Conservation (phyloP, 495 filamentous ascomycete species). For the Trichocladium uniseriatum region DNA sequence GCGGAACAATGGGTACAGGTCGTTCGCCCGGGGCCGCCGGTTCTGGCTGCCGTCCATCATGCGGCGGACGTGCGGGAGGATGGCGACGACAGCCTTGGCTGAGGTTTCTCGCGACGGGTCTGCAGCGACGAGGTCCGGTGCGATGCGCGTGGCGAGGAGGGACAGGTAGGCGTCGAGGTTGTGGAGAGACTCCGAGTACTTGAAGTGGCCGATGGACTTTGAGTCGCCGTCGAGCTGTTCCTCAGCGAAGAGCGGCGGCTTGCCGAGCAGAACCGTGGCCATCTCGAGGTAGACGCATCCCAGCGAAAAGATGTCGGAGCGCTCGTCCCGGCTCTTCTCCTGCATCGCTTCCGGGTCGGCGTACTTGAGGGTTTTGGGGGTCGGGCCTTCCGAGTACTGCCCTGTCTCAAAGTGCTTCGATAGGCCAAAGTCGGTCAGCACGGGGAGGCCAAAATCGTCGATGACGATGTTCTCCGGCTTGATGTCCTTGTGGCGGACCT, state of each 20-base stretch:
- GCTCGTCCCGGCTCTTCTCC: conserved; percentile 29
- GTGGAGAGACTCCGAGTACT: conserved; percentile 20
- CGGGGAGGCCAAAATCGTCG: conserved; percentile 23
- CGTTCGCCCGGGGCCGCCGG: conserved; percentile 19
- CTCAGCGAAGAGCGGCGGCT: conserved; percentile 20
- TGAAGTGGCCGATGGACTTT: conserved; percentile 13
- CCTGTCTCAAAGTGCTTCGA: conserved; percentile 31
- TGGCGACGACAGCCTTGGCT: conserved; percentile 15
- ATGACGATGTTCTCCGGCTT: conserved; percentile 42
- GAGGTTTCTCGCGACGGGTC: conserved; percentile 8
- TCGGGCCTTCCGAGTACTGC: conserved; percentile 25
- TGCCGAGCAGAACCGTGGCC: conserved; percentile 30
- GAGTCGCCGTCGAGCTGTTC: conserved; percentile 12
- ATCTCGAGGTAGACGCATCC: conserved; percentile 43
- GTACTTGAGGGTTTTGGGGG: conserved; percentile 32
- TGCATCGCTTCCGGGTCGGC: conserved; percentile 38
- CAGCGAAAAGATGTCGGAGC: conserved; percentile 41
- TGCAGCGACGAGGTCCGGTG: conserved; percentile 2
- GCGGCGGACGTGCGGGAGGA: conserved; percentile 16
- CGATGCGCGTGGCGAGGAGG: conserved; percentile 4
- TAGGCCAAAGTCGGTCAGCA: conserved; percentile 39
- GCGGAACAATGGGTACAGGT: conserved; percentile 25
- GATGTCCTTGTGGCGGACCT: conserved; percentile 40
- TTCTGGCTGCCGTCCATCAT: conserved; percentile 23
- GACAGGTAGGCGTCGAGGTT: conserved; percentile 16